Conservation (phyloP, 805 yeast genomes). For the Pichia cabralensis region DNA sequence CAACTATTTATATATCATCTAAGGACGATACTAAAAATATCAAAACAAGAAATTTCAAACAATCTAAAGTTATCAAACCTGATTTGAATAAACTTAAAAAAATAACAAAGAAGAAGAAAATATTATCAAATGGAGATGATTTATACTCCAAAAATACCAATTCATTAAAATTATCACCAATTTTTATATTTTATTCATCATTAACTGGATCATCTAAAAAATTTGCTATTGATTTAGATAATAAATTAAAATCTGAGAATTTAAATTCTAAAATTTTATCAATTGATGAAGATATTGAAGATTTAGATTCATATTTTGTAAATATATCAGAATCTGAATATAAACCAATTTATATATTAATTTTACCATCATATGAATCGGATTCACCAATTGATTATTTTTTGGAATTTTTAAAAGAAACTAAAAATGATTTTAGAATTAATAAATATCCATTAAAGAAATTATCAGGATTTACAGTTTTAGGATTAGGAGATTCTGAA, state of each 20-base stretch:
- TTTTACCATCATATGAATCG: constrained; percentile 84
- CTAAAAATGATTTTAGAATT: constrained; percentile 74
- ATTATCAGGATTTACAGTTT: constrained; percentile 70
- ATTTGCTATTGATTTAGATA: constrained; percentile 45
- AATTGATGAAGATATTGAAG: constrained; percentile 73
- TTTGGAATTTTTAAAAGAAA: constrained; percentile 69
- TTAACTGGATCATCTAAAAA: constrained; percentile 75
- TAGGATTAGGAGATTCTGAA: constrained; percentile 84
- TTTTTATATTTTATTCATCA: constrained; percentile 71
- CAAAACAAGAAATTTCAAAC: not conserved
- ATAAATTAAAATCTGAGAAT: constrained; percentile 18
- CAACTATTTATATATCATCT: too few species aligned
- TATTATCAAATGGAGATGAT: constrained; percentile 4
- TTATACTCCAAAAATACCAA: constrained; percentile 6
- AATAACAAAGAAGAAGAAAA: not conserved
- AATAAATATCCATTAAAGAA: constrained; percentile 68
- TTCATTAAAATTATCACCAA: constrained; percentile 41
- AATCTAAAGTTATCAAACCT: constrained; percentile 3
- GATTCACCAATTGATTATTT: constrained; percentile 89
- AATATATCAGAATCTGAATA: constrained; percentile 37
- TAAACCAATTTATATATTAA: constrained; percentile 46
- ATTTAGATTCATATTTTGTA: constrained; percentile 73
- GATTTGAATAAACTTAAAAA: constrained; percentile 1
- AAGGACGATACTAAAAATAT: too few species aligned
- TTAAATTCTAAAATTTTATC: constrained; percentile 47